phyloP scores from a whole-genome alignment of 2,329 filamentous ascomycete genomes.

The Geoglossum cookeanum region DNA sequence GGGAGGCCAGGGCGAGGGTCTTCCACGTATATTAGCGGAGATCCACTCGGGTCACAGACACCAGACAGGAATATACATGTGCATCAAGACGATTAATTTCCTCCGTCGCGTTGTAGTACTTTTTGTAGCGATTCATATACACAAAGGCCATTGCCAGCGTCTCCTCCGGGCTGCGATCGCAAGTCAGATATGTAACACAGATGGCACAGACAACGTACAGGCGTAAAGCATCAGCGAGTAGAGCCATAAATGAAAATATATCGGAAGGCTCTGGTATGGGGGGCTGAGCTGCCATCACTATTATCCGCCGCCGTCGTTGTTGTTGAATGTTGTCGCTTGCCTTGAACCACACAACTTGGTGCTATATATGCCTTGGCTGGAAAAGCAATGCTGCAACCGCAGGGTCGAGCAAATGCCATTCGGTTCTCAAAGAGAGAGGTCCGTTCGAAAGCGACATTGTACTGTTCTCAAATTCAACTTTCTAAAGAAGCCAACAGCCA shows the following conservation, averaged over 20 bases:
- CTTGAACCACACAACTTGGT: too few species aligned
- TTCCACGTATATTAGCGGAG: slow-evolving; percentile 3
- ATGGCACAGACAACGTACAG: neutral
- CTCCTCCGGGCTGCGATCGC: slow-evolving; percentile 12
- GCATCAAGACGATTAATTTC: slow-evolving; percentile 14
- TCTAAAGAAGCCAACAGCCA: too few species aligned
- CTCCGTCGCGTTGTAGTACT: slow-evolving; percentile 9
- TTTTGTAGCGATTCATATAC: slow-evolving; percentile 17
- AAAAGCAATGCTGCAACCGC: too few species aligned
- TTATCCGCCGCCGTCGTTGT: neutral
- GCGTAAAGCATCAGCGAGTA: neutral
- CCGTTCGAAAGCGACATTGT: too few species aligned
- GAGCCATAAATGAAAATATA: neutral
- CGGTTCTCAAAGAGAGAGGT: too few species aligned
- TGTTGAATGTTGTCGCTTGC: neutral
- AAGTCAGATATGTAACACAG: neutral
- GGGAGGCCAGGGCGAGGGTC: slow-evolving; percentile 16
- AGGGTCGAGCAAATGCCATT: too few species aligned
- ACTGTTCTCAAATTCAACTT: too few species aligned
- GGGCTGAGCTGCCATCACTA: neutral
- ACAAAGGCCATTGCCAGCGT: slow-evolving; percentile 18
- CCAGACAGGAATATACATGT: slow-evolving; percentile 12
- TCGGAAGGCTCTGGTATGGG: neutral
- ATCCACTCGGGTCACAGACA: neutral
- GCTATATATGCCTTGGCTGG: too few species aligned